A percentile compares a stretch with the other conserved stretches of the same genome.
Conservation (phyloP, 345 rosid genomes). For the Bretschneidera sinensis region DNA sequence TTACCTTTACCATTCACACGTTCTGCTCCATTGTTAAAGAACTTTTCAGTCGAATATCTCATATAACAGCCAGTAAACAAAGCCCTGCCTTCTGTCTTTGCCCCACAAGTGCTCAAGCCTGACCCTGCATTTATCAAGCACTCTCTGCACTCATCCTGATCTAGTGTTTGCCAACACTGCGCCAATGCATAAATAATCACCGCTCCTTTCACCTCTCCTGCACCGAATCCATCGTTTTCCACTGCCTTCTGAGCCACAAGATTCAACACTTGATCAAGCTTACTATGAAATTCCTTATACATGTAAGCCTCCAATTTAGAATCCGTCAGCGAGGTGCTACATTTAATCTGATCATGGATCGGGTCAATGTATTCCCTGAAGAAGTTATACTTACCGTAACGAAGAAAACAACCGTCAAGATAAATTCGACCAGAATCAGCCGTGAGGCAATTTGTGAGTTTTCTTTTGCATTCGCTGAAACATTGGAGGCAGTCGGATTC, state of each 20-base stretch:
- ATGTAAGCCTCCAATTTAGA: neutral
- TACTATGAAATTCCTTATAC: conserved; percentile 14
- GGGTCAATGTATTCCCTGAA: conserved; percentile 39
- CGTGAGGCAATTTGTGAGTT: conserved; percentile 29
- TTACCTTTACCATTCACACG: conserved; percentile 12
- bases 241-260: conserved; percentile 41
- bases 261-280: conserved; percentile 26
- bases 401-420: conserved; percentile 66
- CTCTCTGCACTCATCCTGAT: conserved; percentile 33
- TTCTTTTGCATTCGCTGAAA: conserved; percentile 24
- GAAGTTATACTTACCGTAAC: conserved; percentile 47
- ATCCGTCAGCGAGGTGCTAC: conserved; percentile 9
- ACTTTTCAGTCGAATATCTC: conserved; percentile 46
- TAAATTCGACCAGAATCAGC: conserved; percentile 43
- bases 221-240: conserved; percentile 35
- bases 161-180: conserved; percentile 66
- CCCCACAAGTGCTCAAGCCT: conserved; percentile 36
- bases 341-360: conserved; percentile 21
- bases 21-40: conserved; percentile 23
- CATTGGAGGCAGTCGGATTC: conserved; percentile 39
- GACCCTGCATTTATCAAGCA: conserved; percentile 47
- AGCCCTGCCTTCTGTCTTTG: conserved; percentile 44
- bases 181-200: conserved; percentile 45
- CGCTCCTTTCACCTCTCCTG: conserved; percentile 12
- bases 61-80: conserved; percentile 60